Evolutionary conservation across 495 filamentous ascomycete genomes (phyloP), one percentile per base, ranked within the genome.

Genomic region (Penicillium canariense): DNA sequence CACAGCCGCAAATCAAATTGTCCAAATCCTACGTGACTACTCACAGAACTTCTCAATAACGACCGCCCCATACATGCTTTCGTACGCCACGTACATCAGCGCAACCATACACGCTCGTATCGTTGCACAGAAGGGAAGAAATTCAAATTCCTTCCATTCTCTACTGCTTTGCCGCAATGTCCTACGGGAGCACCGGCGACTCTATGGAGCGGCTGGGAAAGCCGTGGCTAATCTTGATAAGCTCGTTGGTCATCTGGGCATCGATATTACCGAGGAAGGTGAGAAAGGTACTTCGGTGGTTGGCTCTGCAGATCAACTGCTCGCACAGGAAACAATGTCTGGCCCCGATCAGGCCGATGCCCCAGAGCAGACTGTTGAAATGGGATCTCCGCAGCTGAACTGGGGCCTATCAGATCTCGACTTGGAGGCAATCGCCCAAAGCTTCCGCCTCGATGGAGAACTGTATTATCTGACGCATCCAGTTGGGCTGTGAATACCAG

Each of bases 41-140:
- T 58, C 62, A 5, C 50, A 56, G 23, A 54, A 62, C 17, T 69
- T 66, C 32, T 60, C 65, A 11, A 57, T 69, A 23, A 55, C 49
- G 23, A 61, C 54, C 4, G 66, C 68, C 9, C 68, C 68, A 1
- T 71, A 69, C 48, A 60, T 71, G 58, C 55, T 71, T 0, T 71
- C 68, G 0, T 71, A 71, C 39, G 64, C 68, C 0, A 71, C 68
- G 0, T 71, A 71, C 34, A 67, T 71, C 46, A 64, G 63, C 35
- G 68, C 68, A 20, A 71, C 66, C 0, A 69, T 71, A 22, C 66
- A 71, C 40, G 68, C 62, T 5, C 56, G 64, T 2, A 62, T 71
- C 9, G 65, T 60, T 9, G 65, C 65, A 4, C 65, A 65, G 12
- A 67, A 65, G 30, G 62, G 65, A 20, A 54, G 50, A 4, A 55